Conservation (phyloP, 352 stramenopile species). For the Phytophthora melonis region DNA sequence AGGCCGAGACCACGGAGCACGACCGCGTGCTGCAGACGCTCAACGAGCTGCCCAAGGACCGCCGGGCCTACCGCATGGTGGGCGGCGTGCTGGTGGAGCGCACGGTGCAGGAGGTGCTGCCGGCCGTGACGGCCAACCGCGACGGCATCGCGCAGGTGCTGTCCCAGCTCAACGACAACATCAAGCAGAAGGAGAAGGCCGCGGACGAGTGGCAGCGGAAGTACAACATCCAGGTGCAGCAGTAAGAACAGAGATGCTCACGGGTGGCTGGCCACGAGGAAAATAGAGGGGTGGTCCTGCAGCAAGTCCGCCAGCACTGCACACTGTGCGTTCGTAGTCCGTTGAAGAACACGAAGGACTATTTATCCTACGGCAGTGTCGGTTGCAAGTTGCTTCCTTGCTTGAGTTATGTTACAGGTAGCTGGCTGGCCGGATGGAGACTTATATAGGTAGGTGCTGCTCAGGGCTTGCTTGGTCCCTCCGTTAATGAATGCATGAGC, state of each 20-base stretch:
- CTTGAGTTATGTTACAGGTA: constrained; percentile 24
- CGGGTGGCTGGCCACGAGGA: constrained; percentile 6
- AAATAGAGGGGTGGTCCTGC: not conserved
- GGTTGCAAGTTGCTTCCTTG: constrained; percentile 4
- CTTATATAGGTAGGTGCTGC: not conserved
- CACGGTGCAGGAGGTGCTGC: constrained; percentile 95
- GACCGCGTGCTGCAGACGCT: constrained; percentile 88
- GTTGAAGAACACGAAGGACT: constrained; percentile 42
- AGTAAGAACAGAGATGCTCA: constrained; percentile 43
- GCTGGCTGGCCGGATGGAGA: not conserved
- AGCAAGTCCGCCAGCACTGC: constrained; percentile 3
- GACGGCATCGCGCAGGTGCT: constrained; percentile 85
- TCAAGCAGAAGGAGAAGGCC: constrained; percentile 86
- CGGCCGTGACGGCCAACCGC: constrained; percentile 88
- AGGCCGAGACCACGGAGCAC: constrained; percentile 87
- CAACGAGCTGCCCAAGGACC: constrained; percentile 65
- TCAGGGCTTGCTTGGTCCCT: constrained; percentile 40
- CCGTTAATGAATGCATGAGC: constrained; percentile 60
- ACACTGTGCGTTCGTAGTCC: constrained; percentile 32
- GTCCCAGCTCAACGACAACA: constrained; percentile 74
- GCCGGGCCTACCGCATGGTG: constrained; percentile 96
- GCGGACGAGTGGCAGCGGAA: constrained; percentile 90
- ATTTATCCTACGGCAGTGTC: constrained; percentile 41
- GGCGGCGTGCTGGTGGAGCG: constrained; percentile 97
- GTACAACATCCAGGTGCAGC: constrained; percentile 89